Base-by-base conservation (phyloP, 75 land plant genomes). In the Pinus tabuliformis region DNA sequence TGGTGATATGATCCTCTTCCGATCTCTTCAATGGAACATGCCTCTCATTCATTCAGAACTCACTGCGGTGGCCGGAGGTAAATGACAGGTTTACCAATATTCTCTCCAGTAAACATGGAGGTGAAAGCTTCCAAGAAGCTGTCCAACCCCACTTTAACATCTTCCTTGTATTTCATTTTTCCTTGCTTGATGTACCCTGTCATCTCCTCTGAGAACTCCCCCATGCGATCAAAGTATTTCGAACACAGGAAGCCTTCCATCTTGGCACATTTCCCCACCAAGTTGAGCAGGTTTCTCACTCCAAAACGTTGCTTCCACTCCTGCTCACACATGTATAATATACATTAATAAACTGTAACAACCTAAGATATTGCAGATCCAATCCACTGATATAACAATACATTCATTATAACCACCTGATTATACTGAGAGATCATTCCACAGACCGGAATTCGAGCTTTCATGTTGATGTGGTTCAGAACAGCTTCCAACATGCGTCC, bases 401-500 rank as follows among this genome's bases (percentile, higher is more conserved):
- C 18, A 22, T 24, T 14, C 72, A 70, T 39, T 6, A 16, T 28
- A 16, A 63, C 9, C 20, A 78, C 86, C 85, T 85, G 22, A 71
- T 79, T 79, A 58, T 85, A 85, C 59, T 85, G 81, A 57, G 87
- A 85, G 33, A 85, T 76, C 87, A 85, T 85, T 26, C 87, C 87
- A 79, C 79, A 82, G 9, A 85, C 49, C 2, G 78, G 59, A 15
- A 85, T 85, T 4, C 85, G 74, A 68, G 81, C 87, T 16, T 70
- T 59, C 26, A 17, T 37, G 54, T 85, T 82, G 57, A 85, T 79
- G 66, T 85, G 78, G 39, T 85, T 83, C 28, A 85, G 81, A 37
- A 82, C 85, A 26, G 85, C 87, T 64, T 85, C 87, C 28, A 85
- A 75, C 87, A 83, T 85, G 20, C 73, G 75, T 12, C 87, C 87